phyloP scores from a whole-genome alignment of 345 rosid species.

The Citrus glauca region DNA sequence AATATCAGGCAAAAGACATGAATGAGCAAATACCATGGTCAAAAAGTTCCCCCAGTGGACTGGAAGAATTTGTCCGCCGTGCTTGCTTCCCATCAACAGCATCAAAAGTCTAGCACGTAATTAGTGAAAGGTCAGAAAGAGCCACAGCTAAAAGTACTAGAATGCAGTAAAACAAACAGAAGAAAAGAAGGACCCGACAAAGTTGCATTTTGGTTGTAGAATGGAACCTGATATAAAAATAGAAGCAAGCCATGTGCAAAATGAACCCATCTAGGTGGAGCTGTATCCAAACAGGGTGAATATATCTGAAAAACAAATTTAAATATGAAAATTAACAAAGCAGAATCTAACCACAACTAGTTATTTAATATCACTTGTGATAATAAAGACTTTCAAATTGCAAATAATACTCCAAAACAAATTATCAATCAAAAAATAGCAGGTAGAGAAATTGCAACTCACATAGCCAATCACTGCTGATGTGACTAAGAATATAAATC shows the following conservation, averaged over 20 bases:
- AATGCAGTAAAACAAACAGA: slow-evolving; percentile 3
- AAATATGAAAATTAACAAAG: background rate
- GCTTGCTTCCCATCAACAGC: slow-evolving; percentile 99
- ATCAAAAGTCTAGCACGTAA: slow-evolving; percentile 78
- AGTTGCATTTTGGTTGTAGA: slow-evolving; percentile 1
- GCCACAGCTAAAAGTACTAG: background rate
- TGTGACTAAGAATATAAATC: slow-evolving; percentile 79
- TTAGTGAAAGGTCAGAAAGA: background rate
- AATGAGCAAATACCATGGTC: slow-evolving; percentile 67
- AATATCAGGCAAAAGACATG: background rate
- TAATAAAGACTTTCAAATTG: background rate
- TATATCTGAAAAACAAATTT: slow-evolving; percentile 46
- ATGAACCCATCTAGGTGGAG: slow-evolving; percentile 98
- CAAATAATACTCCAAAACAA: background rate
- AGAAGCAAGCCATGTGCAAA: slow-evolving; percentile 88
- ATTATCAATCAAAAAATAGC: background rate
- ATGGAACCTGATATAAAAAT: slow-evolving; percentile 84
- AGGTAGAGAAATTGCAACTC: slow-evolving; percentile 33
- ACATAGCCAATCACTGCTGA: slow-evolving; percentile 94
- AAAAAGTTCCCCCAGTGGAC: slow-evolving; percentile 94
- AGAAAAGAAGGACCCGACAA: background rate
- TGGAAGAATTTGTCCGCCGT: slow-evolving; percentile 76
- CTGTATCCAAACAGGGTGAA: slow-evolving; percentile 78
- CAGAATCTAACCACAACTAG: background rate
- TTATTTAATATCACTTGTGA: background rate